Percentiles rank a stretch among this genome's conserved stretches.
Conservation (phyloP, 768 basidiomycete species). For the Vishniacozyma victoriae region DNA sequence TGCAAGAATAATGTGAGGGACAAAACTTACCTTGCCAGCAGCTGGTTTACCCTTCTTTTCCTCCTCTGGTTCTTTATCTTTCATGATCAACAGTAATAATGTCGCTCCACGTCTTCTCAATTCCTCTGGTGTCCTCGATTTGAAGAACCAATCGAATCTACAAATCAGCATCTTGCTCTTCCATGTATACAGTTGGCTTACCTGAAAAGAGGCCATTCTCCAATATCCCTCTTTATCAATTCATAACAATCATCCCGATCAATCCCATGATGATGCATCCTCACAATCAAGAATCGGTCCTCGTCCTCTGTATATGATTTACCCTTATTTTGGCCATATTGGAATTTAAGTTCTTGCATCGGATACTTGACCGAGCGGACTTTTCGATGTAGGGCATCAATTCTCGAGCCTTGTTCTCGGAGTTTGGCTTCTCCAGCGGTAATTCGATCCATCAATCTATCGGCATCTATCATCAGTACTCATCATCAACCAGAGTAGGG, state of each 20-base stretch:
- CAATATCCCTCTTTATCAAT: slow-evolving; percentile 89
- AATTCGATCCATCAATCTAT: slow-evolving; percentile 75
- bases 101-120: slow-evolving; percentile 82
- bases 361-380: slow-evolving; percentile 78
- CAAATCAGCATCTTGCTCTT: not conserved
- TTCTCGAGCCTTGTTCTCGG: slow-evolving; percentile 65
- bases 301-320: slow-evolving; percentile 97
- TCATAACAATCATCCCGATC: slow-evolving; percentile 79
- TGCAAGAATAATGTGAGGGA: not conserved
- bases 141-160: slow-evolving; percentile 94
- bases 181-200: slow-evolving; percentile 13
- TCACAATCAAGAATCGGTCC: slow-evolving; percentile 86
- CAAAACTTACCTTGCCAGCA: slow-evolving; percentile 38
- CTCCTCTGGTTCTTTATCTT: slow-evolving; percentile 65
- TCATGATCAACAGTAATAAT: slow-evolving; percentile 80
- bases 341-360: slow-evolving; percentile 93
- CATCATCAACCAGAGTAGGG: not conserved
- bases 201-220: slow-evolving; percentile 92
- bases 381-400: slow-evolving; percentile 68
- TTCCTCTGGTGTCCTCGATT: slow-evolving; percentile 84
- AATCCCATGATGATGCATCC: slow-evolving; percentile 84
- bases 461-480: slow-evolving; percentile 56
- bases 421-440: slow-evolving; percentile 84
- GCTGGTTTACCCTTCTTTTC: slow-evolving; percentile 56
- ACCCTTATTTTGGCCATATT: slow-evolving; percentile 87